Percentiles rank a stretch among this genome's conserved stretches.
Evolutionary conservation across 495 filamentous ascomycete species (phyloP).

Genomic region (Neurospora africana): DNA sequence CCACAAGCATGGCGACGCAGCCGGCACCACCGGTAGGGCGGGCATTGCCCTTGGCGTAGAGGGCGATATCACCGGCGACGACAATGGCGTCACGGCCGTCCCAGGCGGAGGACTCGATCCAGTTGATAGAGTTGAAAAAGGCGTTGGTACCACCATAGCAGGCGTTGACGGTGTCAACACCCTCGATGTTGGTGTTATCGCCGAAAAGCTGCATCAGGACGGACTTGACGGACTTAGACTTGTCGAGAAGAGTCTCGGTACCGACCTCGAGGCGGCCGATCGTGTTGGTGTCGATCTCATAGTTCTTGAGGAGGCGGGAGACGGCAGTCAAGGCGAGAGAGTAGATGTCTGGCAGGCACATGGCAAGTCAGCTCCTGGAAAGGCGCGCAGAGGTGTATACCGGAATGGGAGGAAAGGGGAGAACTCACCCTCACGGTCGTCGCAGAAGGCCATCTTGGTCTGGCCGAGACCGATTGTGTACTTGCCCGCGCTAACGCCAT

Average conservation of each 20-base stretch:
- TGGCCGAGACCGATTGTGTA: slow-evolving; percentile 99
- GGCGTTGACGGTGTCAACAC: slow-evolving; percentile 91
- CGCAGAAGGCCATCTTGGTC: slow-evolving; percentile 99
- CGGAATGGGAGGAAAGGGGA: background rate
- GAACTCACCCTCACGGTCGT: slow-evolving; percentile 86
- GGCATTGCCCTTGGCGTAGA: slow-evolving; percentile 93
- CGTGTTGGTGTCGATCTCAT: slow-evolving; percentile 80
- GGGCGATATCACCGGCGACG: slow-evolving; percentile 91
- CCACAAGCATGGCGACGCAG: slow-evolving; percentile 87
- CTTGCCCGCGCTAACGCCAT: slow-evolving; percentile 88
- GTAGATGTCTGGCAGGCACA: slow-evolving; percentile 72
- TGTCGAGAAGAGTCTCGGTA: slow-evolving; percentile 96
- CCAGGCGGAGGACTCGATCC: slow-evolving; percentile 97
- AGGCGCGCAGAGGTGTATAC: background rate
- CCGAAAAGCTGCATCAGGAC: slow-evolving; percentile 96
- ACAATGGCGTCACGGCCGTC: slow-evolving; percentile 92
- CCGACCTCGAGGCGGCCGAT: slow-evolving; percentile 95
- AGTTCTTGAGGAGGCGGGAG: slow-evolving; percentile 83
- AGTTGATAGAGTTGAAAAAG: slow-evolving; percentile 93
- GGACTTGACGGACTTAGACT: slow-evolving; percentile 99
- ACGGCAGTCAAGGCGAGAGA: slow-evolving; percentile 83
- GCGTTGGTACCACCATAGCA: slow-evolving; percentile 99
- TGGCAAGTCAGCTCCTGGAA: slow-evolving; percentile 17
- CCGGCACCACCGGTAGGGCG: slow-evolving; percentile 94
- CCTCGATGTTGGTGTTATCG: slow-evolving; percentile 83